Percentiles rank a stretch among this genome's conserved stretches.
These are phyloP conservation scores for Trichoderma semiorbis DNA, from an alignment of 2,329 filamentous ascomycete genomes.

Conservation along the genomic window DNA sequence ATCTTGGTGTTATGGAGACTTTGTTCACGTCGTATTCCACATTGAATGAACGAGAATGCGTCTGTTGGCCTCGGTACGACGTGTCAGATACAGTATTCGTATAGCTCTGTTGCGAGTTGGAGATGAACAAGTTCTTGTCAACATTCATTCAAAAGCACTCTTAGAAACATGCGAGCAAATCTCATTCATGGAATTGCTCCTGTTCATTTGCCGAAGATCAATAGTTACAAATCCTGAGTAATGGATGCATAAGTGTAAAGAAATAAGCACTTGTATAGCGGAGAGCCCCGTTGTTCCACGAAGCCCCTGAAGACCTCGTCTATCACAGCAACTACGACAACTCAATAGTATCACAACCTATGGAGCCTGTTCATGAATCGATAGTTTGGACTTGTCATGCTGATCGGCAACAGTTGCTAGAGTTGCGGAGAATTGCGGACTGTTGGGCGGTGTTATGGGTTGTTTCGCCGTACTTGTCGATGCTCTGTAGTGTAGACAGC, in stretches of 20 bases:
- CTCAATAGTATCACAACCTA: not conserved
- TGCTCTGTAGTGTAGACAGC: not conserved
- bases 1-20: not conserved
- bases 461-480: not conserved
- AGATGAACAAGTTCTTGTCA: not conserved
- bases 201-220: not conserved
- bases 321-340: not conserved
- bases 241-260: not conserved
- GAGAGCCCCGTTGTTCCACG: not conserved
- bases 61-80: not conserved
- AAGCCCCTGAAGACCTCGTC: not conserved
- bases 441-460: not conserved
- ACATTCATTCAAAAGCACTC: not conserved
- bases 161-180: not conserved
- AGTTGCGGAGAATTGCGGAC: not conserved
- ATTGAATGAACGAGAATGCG: not conserved
- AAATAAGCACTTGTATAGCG: not conserved
- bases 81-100: not conserved
- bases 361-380: not conserved
- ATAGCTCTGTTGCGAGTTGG: not conserved
- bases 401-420: not conserved
- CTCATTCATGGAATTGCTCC: not conserved
- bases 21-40: not conserved
- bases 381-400: not conserved
- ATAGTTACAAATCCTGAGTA: conserved; percentile 1